Conservation (phyloP, 2,329 filamentous ascomycete species). For the Fusarium camptoceras region DNA sequence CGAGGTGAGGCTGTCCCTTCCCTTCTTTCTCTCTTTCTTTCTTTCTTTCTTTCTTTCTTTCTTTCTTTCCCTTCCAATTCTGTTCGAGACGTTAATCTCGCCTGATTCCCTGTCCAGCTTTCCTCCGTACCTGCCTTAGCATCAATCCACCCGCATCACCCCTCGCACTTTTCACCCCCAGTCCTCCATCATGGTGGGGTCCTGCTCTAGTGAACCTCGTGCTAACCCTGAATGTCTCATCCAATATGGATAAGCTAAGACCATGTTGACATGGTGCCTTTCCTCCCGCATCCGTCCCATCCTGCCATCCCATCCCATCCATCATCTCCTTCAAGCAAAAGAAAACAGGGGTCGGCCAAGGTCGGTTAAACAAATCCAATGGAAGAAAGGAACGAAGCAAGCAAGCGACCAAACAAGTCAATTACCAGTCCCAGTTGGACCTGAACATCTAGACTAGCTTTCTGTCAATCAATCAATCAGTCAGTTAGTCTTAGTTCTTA, state of each 20-base stretch:
- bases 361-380: constrained; percentile 41
- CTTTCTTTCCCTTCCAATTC: constrained; percentile 28
- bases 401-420: constrained; percentile 28
- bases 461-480: neutral
- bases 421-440: neutral
- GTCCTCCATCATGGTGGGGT: constrained; percentile 31
- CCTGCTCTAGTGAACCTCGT: constrained; percentile 38
- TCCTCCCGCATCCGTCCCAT: constrained; percentile 46
- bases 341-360: constrained; percentile 26
- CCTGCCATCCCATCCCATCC: constrained; percentile 19
- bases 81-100: constrained; percentile 44
- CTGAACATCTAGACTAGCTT: neutral
- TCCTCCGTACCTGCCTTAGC: constrained; percentile 45
- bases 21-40: neutral
- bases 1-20: neutral
- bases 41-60: neutral
- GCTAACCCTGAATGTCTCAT: constrained; percentile 38
- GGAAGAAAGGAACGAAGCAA: constrained; percentile 18
- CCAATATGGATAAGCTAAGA: constrained; percentile 29
- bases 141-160: constrained; percentile 29
- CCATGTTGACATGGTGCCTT: constrained; percentile 32
- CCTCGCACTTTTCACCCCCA: constrained; percentile 9
- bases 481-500: neutral
- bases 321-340: neutral
- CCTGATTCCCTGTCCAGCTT: constrained; percentile 33